Percentiles rank a stretch among this genome's conserved stretches.
phyloP scores from a whole-genome alignment of 768 basidiomycete species.

The Dioszegia crocea region DNA sequence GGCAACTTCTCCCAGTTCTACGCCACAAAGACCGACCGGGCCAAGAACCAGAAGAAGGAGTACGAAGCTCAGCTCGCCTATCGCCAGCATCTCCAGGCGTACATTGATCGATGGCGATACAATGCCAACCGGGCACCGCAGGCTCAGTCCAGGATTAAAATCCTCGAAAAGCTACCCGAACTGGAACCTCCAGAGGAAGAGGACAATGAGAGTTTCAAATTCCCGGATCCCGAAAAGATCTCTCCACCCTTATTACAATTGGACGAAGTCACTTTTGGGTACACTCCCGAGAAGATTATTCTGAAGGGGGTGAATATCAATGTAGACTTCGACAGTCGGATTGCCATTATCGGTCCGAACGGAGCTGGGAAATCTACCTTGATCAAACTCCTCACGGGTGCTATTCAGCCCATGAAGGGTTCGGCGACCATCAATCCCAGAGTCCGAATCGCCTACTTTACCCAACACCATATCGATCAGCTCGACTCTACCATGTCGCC shows the following conservation, averaged over 20 bases:
- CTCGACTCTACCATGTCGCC: constrained; percentile 78
- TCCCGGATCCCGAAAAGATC: constrained; percentile 95
- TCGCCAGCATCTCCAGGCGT: constrained; percentile 89
- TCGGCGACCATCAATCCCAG: constrained; percentile 87
- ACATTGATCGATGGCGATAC: constrained; percentile 97
- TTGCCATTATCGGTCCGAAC: constrained; percentile 82
- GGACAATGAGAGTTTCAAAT: constrained; percentile 75
- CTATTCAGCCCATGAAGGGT: constrained; percentile 68
- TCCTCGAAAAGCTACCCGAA: constrained; percentile 83
- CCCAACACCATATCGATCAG: constrained; percentile 78
- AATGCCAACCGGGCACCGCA: constrained; percentile 94
- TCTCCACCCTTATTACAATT: constrained; percentile 92
- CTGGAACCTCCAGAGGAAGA: constrained; percentile 87
- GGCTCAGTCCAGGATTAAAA: constrained; percentile 71
- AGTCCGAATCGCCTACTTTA: constrained; percentile 59
- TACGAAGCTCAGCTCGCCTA: constrained; percentile 95
- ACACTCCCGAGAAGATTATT: constrained; percentile 69
- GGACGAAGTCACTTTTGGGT: constrained; percentile 85
- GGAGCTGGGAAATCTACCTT: constrained; percentile 95
- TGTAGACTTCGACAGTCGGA: constrained; percentile 86
- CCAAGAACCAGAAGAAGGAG: constrained; percentile 79
- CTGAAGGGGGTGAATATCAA: constrained; percentile 80
- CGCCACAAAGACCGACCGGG: constrained; percentile 93
- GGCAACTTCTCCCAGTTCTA: constrained; percentile 99
- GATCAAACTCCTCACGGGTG: constrained; percentile 89